Evolutionary conservation across 148 eudicot genomes (phyloP), one percentile per base, ranked within the genome.

Genomic region (Dysphania ambrosioides): DNA sequence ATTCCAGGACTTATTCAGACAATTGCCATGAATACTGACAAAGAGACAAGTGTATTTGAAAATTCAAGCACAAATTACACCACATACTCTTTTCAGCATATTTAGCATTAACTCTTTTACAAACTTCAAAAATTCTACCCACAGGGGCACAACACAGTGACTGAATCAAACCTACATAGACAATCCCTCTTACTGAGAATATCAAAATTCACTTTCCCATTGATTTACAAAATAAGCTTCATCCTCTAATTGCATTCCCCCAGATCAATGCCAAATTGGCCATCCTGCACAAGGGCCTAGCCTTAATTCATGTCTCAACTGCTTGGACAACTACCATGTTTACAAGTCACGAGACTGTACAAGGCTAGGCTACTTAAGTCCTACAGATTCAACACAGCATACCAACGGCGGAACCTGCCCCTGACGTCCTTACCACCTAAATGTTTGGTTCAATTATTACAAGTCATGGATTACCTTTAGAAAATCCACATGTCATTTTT

Each of bases 191-290:
- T 42, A 42, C 49, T 42, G 49, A 12, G 49, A 42, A 15, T 42
- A 49, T 47, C 32, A 29, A 16, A 29, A 11, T 47, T 56, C 26
- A 24, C 21, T 53, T 15, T 40, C n/a, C n/a, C n/a, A 27, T 23
- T 29, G 29, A 24, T 11, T 9, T 10, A 44, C 68, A 42, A 42
- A 63, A 21, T 29, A n/a, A n/a, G 11, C n/a, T 10, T 41, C 24
- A 16, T 47, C 57, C 70, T 63, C 70, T 34, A 36, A 64, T 13
- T 73, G 15, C 68, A 60, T 68, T 12, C 16, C 40, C 58, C 21
- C 21, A n/a, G 49, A 42, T 42, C 0, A 42, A 12, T 42, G 12
- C 49, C 18, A 34, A 6, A 60, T 49, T 24, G 32, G 0, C 41
- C 6, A 32, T 30, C 3, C 44, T 18, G 11, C 42, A 56, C 64